A percentile compares a stretch with the other conserved stretches of the same genome.
These are phyloP conservation scores for Sporormia fimetaria DNA, from an alignment of 495 filamentous ascomycete genomes.

Conservation along the genomic window DNA sequence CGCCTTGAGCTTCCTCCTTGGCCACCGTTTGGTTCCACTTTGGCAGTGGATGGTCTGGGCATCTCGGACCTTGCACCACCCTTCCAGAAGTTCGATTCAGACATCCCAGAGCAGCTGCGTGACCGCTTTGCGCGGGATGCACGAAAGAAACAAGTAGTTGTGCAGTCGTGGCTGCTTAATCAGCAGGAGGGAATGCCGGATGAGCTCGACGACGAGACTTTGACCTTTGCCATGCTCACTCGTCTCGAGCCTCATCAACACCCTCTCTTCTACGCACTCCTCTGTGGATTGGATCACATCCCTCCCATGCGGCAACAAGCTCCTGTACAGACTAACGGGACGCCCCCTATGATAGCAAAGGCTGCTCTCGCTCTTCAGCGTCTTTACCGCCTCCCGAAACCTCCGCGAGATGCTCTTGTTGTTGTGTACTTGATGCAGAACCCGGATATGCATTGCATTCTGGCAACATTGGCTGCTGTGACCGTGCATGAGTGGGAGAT, in stretches of 20 bases:
- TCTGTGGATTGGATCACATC: slow-evolving; percentile 53
- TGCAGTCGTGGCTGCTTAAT: slow-evolving; percentile 74
- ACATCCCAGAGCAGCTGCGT: slow-evolving; percentile 81
- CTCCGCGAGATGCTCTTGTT: slow-evolving; percentile 72
- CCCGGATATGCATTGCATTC: slow-evolving; percentile 66
- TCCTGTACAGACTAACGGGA: slow-evolving; percentile 41
- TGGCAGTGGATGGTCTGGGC: slow-evolving; percentile 41
- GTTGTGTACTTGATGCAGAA: slow-evolving; percentile 84
- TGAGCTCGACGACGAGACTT: slow-evolving; percentile 83
- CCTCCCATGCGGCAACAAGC: slow-evolving; percentile 43
- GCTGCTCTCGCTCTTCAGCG: slow-evolving; percentile 68
- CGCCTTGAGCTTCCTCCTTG: slow-evolving; percentile 72
- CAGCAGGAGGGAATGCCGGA: slow-evolving; percentile 63
- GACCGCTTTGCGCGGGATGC: slow-evolving; percentile 82
- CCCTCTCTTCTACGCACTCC: slow-evolving; percentile 63
- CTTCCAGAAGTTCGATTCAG: slow-evolving; percentile 76
- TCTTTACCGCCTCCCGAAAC: slow-evolving; percentile 60
- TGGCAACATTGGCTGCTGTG: slow-evolving; percentile 79
- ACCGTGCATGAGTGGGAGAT: slow-evolving; percentile 91
- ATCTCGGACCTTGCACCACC: slow-evolving; percentile 44
- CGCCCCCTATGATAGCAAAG: slow-evolving; percentile 57
- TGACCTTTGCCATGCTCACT: slow-evolving; percentile 86
- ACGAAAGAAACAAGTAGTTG: slow-evolving; percentile 69
- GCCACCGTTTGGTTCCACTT: slow-evolving; percentile 56
- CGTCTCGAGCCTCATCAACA: slow-evolving; percentile 66